phyloP scores from a whole-genome alignment of 1,139 yeast species.

The Pichia sp. region DNA sequence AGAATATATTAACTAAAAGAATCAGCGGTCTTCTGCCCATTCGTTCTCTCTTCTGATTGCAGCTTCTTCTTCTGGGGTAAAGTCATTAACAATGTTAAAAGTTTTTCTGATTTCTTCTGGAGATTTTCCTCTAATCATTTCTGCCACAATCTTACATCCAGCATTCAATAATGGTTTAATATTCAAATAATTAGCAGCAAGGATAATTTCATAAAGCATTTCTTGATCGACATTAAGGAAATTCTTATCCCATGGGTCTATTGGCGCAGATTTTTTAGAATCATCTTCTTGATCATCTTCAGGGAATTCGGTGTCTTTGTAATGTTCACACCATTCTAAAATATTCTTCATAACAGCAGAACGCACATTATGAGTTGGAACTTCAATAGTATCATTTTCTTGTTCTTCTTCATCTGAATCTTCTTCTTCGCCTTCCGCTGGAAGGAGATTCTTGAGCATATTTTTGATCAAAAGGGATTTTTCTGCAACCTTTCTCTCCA shows the following conservation, averaged over 20 bases:
- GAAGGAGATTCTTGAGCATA: slow-evolving; percentile 76
- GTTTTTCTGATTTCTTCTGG: slow-evolving; percentile 97
- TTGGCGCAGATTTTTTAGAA: slow-evolving; percentile 75
- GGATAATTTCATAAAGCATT: slow-evolving; percentile 92
- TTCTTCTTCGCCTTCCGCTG: slow-evolving; percentile 48
- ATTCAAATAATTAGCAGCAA: slow-evolving; percentile 93
- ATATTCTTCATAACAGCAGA: slow-evolving; percentile 84
- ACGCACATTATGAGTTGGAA: slow-evolving; percentile 89
- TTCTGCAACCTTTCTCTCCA: slow-evolving; percentile 82
- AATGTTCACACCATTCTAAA: slow-evolving; percentile 96
- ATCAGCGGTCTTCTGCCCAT: slow-evolving; percentile 95
- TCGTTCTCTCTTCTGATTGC: slow-evolving; percentile 96
- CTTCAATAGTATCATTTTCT: slow-evolving; percentile 53
- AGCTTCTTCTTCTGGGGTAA: slow-evolving; percentile 97
- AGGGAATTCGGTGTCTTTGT: slow-evolving; percentile 75
- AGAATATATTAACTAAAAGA: background rate
- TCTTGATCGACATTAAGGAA: slow-evolving; percentile 96
- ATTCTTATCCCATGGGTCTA: slow-evolving; percentile 95
- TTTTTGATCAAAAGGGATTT: slow-evolving; percentile 84
- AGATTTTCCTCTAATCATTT: slow-evolving; percentile 92
- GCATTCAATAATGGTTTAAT: slow-evolving; percentile 89
- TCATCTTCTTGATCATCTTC: slow-evolving; percentile 71
- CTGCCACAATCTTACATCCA: slow-evolving; percentile 96
- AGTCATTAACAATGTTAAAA: slow-evolving; percentile 92
- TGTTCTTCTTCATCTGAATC: slow-evolving; percentile 37